Evolutionary conservation across 495 filamentous ascomycete genomes (phyloP).

Genomic region (Aspergillus saccharolyticus): DNA sequence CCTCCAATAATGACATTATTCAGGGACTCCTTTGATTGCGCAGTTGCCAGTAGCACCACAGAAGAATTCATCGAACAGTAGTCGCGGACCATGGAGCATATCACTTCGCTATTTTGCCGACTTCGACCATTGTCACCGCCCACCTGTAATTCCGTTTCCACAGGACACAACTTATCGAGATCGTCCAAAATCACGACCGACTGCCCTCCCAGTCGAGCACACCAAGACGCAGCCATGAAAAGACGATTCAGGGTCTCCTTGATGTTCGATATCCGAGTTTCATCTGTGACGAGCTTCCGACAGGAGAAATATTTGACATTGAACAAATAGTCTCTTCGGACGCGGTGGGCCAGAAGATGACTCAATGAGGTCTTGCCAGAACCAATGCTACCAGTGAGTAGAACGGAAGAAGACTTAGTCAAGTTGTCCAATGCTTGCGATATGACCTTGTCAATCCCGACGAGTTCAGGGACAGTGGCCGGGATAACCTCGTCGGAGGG

Average conservation of each 20-base stretch:
- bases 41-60: constrained; percentile 84
- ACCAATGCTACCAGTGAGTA: constrained; percentile 82
- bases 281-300: constrained; percentile 77
- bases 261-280: constrained; percentile 78
- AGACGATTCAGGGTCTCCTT: constrained; percentile 80
- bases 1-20: constrained; percentile 76
- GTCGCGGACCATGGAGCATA: constrained; percentile 77
- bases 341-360: constrained; percentile 57
- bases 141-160: constrained; percentile 87
- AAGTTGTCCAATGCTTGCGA: constrained; percentile 65
- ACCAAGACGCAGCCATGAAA: constrained; percentile 88
- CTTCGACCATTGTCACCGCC: constrained; percentile 88
- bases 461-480: constrained; percentile 53
- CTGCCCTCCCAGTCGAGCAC: constrained; percentile 73
- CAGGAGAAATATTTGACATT: constrained; percentile 80
- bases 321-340: constrained; percentile 63
- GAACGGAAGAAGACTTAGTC: constrained; percentile 78
- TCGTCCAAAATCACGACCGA: constrained; percentile 86
- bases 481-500: constrained; percentile 51
- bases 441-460: constrained; percentile 78
- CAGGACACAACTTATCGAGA: constrained; percentile 84
- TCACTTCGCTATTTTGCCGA: constrained; percentile 82
- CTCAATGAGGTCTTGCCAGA: constrained; percentile 80
- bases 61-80: constrained; percentile 71
- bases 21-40: constrained; percentile 82